Evolutionary conservation across 345 rosid genomes (phyloP), one percentile per base, ranked within the genome.

Genomic region (Jatropha curcas): DNA sequence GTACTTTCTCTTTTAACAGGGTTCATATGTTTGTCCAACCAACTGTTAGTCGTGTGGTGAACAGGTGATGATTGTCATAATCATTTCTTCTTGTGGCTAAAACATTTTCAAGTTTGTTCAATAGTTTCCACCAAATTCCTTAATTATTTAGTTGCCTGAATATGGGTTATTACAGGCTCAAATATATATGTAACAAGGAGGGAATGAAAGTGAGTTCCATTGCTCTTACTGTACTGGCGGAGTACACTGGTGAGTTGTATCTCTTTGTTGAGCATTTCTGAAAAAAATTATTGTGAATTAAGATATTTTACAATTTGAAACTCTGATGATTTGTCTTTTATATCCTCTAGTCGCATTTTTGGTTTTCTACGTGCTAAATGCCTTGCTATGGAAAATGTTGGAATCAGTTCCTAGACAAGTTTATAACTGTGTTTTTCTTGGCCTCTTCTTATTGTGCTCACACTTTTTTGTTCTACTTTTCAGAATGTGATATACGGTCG

Each of bases 401-500:
- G 25, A 28, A 66, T 55, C 53, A 45, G 45, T 61, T 63, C 24
- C 31, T 1, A 55, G 4, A 69, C 33, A 13, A 59, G 31, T 41
- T 55, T 37, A 3, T 34, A 30, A 22, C 7, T 0, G 11, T 33
- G n/a, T 11, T 13, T n/a, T 62, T 39, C 74, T 71, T 48, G 27
- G 28, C 46, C 39, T 35, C 50, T 2, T 43, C 59, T 53, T 63
- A 33, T 5, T 72, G 22, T 28, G 39, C 68, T 48, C 12, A 30
- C 68, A 56, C 30, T 46, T 62, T 70, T 79, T 68, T 45, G 61
- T 83, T 70, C 50, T 46, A 50, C 60, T 74, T 79, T 74, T 77
- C 89, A 94, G 99, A 87, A 77, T 90, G 99, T 83, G 99, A 94
- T 78, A 88, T 94, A 80, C 90, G 98, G 56, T 86, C 94, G 53